Evolutionary conservation across 441 rosid species (phyloP).

Genomic region (Isatis lusitanica): DNA sequence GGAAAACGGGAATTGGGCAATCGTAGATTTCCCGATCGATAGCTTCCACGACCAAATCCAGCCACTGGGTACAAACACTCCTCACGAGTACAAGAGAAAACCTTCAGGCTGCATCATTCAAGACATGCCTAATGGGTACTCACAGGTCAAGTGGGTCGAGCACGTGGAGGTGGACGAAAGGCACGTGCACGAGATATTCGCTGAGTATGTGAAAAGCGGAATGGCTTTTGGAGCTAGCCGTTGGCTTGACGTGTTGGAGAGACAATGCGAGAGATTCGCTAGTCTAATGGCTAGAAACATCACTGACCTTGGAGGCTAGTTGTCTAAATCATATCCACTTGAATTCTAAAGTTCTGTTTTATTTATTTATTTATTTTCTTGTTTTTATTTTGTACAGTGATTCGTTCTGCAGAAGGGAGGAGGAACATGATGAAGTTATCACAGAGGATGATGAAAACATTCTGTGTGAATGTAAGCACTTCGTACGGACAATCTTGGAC

Average conservation of each 20-base stretch:
- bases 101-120: conserved; percentile 86
- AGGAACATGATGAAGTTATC: conserved; percentile 78
- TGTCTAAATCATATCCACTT: neutral
- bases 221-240: conserved; percentile 85
- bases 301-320: conserved; percentile 73
- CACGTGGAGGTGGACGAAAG: conserved; percentile 72
- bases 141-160: conserved; percentile 88
- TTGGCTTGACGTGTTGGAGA: conserved; percentile 71
- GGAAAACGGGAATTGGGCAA: conserved; percentile 65
- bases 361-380: neutral
- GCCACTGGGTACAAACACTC: conserved; percentile 23
- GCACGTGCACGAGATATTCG: conserved; percentile 63
- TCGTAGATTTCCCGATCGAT: conserved; percentile 81
- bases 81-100: conserved; percentile 55
- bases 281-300: conserved; percentile 91
- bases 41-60: conserved; percentile 57
- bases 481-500: conserved; percentile 84
- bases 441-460: conserved; percentile 75
- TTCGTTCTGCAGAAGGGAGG: conserved; percentile 71
- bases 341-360: neutral
- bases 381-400: conserved; percentile 40
- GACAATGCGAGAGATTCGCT: conserved; percentile 85
- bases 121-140: conserved; percentile 96
- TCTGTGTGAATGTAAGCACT: conserved; percentile 58
- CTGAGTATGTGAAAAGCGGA: conserved; percentile 49